Percentiles rank a stretch among this genome's conserved stretches.
phyloP scores from a whole-genome alignment of 164 flowering plant species.

The Euptelea pleiosperma region DNA sequence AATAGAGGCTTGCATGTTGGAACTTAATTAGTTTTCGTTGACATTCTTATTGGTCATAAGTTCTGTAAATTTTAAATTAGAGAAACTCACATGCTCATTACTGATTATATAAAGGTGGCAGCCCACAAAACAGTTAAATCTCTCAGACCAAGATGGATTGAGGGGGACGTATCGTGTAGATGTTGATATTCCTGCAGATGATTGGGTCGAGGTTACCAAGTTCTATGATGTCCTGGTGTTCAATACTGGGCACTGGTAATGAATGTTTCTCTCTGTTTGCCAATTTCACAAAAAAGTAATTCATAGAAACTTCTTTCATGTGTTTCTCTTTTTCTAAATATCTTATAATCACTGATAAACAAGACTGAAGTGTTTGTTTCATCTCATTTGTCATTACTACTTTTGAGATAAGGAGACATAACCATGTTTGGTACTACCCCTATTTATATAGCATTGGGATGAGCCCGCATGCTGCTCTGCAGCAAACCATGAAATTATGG shows the following conservation, averaged over 20 bases:
- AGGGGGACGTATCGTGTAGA: conserved; percentile 77
- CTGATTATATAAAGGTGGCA: conserved; percentile 85
- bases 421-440: too few species aligned
- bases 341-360: too few species aligned
- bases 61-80: background rate
- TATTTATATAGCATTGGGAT: too few species aligned
- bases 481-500: too few species aligned
- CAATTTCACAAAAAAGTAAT: background rate
- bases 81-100: conserved; percentile 31
- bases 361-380: too few species aligned
- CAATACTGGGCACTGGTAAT: conserved; percentile 96
- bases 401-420: too few species aligned
- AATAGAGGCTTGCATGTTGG: too few species aligned
- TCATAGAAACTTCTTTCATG: background rate
- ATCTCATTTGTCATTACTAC: background rate
- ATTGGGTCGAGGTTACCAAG: conserved; percentile 63
- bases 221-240: conserved; percentile 91
- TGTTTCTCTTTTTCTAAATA: too few species aligned
- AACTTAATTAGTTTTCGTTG: background rate
- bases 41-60: background rate
- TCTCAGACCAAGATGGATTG: conserved; percentile 35
- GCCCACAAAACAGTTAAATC: conserved; percentile 40
- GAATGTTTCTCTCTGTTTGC: conserved; percentile 9
- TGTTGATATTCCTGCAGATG: conserved; percentile 89
- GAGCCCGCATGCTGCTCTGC: too few species aligned